Percentiles rank a stretch among this genome's conserved stretches.
These are phyloP conservation scores for Oemleria cerasiformis DNA, from an alignment of 306 rosid species.

Conservation along the genomic window DNA sequence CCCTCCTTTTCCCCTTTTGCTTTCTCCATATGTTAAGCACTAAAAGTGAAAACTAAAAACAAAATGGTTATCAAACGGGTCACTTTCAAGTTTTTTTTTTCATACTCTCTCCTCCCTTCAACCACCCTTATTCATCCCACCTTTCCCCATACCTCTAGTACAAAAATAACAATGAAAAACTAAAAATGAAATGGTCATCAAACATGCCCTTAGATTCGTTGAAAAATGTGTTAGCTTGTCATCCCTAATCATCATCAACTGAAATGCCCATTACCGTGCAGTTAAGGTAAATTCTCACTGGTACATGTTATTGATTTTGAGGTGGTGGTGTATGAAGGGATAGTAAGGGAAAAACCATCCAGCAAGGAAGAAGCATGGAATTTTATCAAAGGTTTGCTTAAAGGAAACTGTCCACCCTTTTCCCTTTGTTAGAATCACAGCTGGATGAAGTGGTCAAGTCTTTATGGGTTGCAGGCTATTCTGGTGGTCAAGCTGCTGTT, in stretches of 20 bases:
- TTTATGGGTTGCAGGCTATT: conserved; percentile 63
- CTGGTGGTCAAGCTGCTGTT: conserved; percentile 80
- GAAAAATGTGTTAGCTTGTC: background rate
- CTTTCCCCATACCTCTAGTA: no score
- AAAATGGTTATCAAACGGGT: no score
- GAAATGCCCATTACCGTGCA: background rate
- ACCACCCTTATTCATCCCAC: no score
- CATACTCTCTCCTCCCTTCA: no score
- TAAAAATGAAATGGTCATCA: no score
- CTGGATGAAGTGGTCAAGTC: conserved; percentile 19
- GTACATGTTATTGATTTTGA: conserved; percentile 36
- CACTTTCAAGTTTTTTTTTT: no score
- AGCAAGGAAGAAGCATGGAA: conserved; percentile 80
- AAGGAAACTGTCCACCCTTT: conserved; percentile 10
- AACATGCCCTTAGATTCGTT: background rate
- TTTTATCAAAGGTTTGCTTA: conserved; percentile 68
- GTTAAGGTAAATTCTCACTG: conserved; percentile 23
- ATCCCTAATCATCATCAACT: background rate
- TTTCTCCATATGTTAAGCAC: no score
- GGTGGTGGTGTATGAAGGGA: conserved; percentile 89
- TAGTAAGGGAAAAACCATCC: conserved; percentile 77
- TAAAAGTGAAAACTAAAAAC: no score
- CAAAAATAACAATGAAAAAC: no score
- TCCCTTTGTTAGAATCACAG: background rate
- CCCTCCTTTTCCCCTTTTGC: no score